Conservation (phyloP, 257 asterid genomes). For the Plantago elongata region DNA sequence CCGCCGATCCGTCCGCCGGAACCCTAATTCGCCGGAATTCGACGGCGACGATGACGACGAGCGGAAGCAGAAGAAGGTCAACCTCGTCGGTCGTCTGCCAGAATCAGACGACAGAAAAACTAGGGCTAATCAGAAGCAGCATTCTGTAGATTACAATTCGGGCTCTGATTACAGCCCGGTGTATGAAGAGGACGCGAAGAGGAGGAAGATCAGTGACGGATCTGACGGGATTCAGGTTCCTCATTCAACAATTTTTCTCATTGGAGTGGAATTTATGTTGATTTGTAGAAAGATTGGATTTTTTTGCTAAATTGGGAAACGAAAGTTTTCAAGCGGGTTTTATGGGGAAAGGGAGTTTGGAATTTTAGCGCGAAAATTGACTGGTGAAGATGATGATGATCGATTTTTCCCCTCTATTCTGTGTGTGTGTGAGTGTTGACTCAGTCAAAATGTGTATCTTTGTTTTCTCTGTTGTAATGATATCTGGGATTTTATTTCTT, state of each 20-base stretch:
- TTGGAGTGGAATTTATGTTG: slow-evolving; percentile 3
- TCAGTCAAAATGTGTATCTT: too few species aligned
- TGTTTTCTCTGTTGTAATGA: too few species aligned
- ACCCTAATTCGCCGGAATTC: slow-evolving; percentile 32
- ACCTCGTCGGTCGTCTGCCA: slow-evolving; percentile 54
- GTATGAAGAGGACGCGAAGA: slow-evolving; percentile 35
- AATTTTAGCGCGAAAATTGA: too few species aligned
- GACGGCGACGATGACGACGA: slow-evolving; percentile 68
- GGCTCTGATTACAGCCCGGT: slow-evolving; percentile 43
- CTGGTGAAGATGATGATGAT: too few species aligned
- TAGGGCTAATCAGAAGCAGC: slow-evolving; percentile 22
- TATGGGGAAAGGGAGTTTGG: background rate
- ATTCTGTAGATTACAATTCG: slow-evolving; percentile 45
- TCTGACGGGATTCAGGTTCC: slow-evolving; percentile 65
- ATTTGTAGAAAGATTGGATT: slow-evolving; percentile 21
- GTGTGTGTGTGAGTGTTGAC: too few species aligned
- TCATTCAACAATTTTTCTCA: background rate
- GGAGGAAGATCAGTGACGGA: slow-evolving; percentile 60
- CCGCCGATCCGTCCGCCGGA: slow-evolving; percentile 44
- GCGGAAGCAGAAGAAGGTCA: slow-evolving; percentile 52
- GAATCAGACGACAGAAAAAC: slow-evolving; percentile 24
- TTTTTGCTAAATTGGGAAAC: slow-evolving; percentile 35
- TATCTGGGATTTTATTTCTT: slow-evolving; percentile 13
- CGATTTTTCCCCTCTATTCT: too few species aligned
- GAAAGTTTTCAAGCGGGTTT: background rate